A percentile compares a stretch with the other conserved stretches of the same genome.
Conservation (phyloP, 352 stramenopile genomes). For the Phytophthora pluvialis region DNA sequence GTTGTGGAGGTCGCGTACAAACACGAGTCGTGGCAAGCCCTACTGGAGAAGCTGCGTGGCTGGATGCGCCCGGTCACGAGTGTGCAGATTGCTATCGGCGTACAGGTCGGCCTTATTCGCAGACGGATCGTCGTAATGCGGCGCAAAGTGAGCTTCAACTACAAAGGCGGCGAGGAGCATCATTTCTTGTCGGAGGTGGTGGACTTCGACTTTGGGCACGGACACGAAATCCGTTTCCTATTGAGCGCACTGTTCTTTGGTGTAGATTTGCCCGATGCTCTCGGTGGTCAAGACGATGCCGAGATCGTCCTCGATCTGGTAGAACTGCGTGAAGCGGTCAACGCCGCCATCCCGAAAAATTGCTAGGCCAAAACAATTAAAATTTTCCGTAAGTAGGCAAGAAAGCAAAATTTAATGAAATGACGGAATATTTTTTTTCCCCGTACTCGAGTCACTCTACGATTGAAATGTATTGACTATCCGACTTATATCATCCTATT, state of each 20-base stretch:
- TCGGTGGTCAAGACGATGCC: background rate
- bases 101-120: slow-evolving; percentile 10
- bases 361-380: background rate
- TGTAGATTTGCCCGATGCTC: slow-evolving; percentile 3
- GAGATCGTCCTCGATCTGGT: slow-evolving; percentile 8
- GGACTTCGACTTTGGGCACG: slow-evolving; percentile 9
- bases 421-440: too few species aligned
- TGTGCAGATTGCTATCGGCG: slow-evolving; percentile 23
- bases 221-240: background rate
- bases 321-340: slow-evolving; percentile 3
- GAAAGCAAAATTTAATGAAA: background rate
- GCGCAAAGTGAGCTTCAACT: slow-evolving; percentile 4
- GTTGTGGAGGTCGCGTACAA: slow-evolving; percentile 21
- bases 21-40: slow-evolving; percentile 13
- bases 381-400: background rate
- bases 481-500: background rate
- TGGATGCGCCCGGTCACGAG: slow-evolving; percentile 25
- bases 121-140: slow-evolving; percentile 16
- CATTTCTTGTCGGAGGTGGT: background rate
- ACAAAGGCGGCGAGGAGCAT: slow-evolving; percentile 7
- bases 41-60: slow-evolving; percentile 21
- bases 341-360: background rate
- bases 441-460: too few species aligned
- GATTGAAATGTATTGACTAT: slow-evolving; percentile 6
- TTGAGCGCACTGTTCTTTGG: slow-evolving; percentile 1